These are phyloP conservation scores for Pulveroboletus sp. DNA, from an alignment of 768 basidiomycete species.

Conservation along the genomic window DNA sequence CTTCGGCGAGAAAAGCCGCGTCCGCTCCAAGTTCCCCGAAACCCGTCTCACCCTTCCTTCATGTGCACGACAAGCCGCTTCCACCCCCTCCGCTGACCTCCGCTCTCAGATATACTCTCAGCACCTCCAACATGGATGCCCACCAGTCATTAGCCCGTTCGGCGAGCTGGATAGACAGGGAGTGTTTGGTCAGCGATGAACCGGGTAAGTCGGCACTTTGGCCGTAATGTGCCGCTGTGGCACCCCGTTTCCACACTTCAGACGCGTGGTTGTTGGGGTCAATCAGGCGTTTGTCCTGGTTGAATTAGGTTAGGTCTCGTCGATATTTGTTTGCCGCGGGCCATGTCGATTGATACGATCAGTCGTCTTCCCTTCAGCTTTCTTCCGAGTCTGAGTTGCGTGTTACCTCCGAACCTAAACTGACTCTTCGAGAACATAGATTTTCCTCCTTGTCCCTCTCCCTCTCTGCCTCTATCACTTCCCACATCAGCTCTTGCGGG, in stretches of 20 bases:
- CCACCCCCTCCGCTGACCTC: constrained; percentile 37
- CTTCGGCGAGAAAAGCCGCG: constrained; percentile 20
- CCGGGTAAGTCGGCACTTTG: constrained; percentile 23
- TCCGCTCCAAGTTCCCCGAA: constrained; percentile 28
- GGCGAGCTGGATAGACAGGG: constrained; percentile 25
- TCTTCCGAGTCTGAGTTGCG: not conserved
- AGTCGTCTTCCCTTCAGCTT: constrained; percentile 4
- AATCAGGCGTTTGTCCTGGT: not conserved
- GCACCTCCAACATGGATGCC: constrained; percentile 26
- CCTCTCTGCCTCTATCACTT: constrained; percentile 32
- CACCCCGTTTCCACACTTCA: constrained; percentile 17
- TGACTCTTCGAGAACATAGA: constrained; percentile 26
- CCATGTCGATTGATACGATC: constrained; percentile 18
- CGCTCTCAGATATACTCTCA: constrained; percentile 16
- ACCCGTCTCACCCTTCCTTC: constrained; percentile 7
- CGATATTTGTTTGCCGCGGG: constrained; percentile 22
- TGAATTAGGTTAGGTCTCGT: constrained; percentile 10
- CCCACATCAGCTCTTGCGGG: constrained; percentile 30
- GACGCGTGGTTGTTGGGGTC: constrained; percentile 6
- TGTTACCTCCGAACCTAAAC: constrained; percentile 12
- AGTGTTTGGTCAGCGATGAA: constrained; percentile 2
- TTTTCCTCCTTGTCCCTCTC: constrained; percentile 29
- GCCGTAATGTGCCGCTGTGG: constrained; percentile 4
- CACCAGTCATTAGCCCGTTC: constrained; percentile 17
- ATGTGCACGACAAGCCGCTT: constrained; percentile 36